Evolutionary conservation across 441 rosid genomes (phyloP).

Genomic region (Manihot esculenta): DNA sequence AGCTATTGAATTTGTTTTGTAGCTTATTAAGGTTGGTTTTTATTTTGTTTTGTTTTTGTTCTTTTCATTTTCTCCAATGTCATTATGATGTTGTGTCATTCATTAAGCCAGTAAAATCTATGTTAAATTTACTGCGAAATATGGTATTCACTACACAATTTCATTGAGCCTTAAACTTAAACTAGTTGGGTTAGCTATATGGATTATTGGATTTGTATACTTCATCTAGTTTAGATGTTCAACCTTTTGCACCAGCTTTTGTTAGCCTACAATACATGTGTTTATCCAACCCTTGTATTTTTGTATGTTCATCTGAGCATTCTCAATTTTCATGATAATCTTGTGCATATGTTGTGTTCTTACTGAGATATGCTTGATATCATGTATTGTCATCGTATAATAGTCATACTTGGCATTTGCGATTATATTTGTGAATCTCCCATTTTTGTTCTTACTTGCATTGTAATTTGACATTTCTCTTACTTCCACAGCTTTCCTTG

Average conservation of each 20-base stretch:
- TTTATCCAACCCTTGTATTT: too few species aligned
- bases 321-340: not conserved
- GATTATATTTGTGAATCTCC: too few species aligned
- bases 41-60: too few species aligned
- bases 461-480: not conserved
- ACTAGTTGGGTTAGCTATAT: not conserved
- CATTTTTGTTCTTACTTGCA: not conserved
- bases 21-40: conserved; percentile 86
- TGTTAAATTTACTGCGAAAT: not conserved
- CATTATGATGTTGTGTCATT: too few species aligned
- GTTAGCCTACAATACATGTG: not conserved
- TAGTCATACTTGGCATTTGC: too few species aligned
- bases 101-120: too few species aligned
- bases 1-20: conserved; percentile 97
- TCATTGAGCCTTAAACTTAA: not conserved
- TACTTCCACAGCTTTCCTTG: not conserved
- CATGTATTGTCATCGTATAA: too few species aligned
- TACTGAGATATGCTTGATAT: too few species aligned
- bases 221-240: not conserved
- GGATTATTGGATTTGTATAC: not conserved
- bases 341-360: not conserved
- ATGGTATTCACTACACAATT: not conserved
- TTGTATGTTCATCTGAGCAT: not conserved
- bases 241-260: not conserved
- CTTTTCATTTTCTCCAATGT: not conserved